phyloP scores from a whole-genome alignment of 345 rosid genomes.

The Iberis pinnata region DNA sequence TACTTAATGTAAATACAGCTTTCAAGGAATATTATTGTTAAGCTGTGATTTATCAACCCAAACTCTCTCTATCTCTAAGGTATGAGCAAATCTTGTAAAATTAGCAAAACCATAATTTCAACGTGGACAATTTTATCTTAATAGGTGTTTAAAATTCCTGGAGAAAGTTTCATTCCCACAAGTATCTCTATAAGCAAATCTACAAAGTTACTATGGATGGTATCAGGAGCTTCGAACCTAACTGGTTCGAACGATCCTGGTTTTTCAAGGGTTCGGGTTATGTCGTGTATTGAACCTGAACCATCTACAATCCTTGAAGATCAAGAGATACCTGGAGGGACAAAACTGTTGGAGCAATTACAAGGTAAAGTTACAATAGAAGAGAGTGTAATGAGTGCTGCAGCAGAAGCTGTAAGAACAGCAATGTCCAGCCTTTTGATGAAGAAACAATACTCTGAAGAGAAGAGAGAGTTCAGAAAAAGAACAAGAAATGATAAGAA shows the following conservation, averaged over 20 bases:
- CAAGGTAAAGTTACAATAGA: conserved; percentile 55
- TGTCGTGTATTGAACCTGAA: conserved; percentile 37
- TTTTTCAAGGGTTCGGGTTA: conserved; percentile 44
- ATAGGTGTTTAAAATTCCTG: conserved; percentile 47
- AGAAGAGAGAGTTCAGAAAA: conserved; percentile 74
- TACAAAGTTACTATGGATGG: conserved; percentile 54
- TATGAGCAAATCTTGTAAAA: conserved; percentile 14
- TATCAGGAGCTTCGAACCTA: conserved; percentile 65
- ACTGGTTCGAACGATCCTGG: conserved; percentile 42
- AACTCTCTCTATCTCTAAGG: conserved; percentile 56
- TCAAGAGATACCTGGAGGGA: conserved; percentile 53
- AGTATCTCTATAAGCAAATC: conserved; percentile 42
- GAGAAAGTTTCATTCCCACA: conserved; percentile 72
- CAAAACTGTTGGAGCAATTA: conserved; percentile 50
- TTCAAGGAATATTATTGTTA: conserved; percentile 69
- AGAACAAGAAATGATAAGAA: conserved; percentile 81
- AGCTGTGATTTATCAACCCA: conserved; percentile 46
- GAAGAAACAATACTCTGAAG: conserved; percentile 78
- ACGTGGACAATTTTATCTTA: conserved; percentile 17
- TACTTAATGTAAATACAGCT: conserved; percentile 35
- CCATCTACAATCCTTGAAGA: conserved; percentile 34
- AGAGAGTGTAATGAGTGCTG: conserved; percentile 53
- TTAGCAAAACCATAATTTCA: background rate
- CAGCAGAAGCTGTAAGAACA: conserved; percentile 68
- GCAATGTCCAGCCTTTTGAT: conserved; percentile 70